Base-by-base conservation (phyloP, 108 stramenopile species). In the Cyclostephanos tholiformis region DNA sequence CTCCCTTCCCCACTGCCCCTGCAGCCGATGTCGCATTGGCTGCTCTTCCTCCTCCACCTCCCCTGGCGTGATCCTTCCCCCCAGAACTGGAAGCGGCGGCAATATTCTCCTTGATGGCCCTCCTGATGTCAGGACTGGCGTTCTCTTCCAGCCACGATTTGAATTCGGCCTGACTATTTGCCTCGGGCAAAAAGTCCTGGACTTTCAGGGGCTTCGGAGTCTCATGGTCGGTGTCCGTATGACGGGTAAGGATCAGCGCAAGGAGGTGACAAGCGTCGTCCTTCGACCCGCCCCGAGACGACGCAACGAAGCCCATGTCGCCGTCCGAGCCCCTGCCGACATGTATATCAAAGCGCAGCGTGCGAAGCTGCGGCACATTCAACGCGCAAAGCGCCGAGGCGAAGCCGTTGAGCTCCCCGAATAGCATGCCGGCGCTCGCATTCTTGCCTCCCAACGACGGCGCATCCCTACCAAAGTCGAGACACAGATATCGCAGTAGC, bases 261-360 rank as follows among this genome's bases (percentile, higher is more conserved):
- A 91, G 76, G 29, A 95, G 69, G 57, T 85, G 66, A 81, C 88
- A 91, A 6, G 90, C 90, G 67, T 92, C 91, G 52, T 89, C 88
- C 67, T 88, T 87, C 30, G 90, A 87, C 38, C 91, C 91, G 6
- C 89, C 89, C 16, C 91, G 84, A 12, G 67, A 62, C 44, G 44
- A 46, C 44, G 44, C 13, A 1, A 46, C 44, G 44, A 46, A 46
- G 44, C 44, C 3, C 60, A 81, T 68, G n/a, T 82, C 71, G n/a
- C 74, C 74, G 43, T 76, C 76, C 13, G 57, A 48, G 12, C 84
- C 71, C 53, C 71, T 82, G 29, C 76, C 84, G n/a, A 90, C 60
- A 65, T 95, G 93, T 41, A 89, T 67, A 69, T 95, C 89, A n/a
- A 92, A 68, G 39, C 70, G 64, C 58, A 90, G 63, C 52, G 77